Evolutionary conservation across 371 early-diverging fungal genomes (phyloP).

Genomic region (Mucor indicus): DNA sequence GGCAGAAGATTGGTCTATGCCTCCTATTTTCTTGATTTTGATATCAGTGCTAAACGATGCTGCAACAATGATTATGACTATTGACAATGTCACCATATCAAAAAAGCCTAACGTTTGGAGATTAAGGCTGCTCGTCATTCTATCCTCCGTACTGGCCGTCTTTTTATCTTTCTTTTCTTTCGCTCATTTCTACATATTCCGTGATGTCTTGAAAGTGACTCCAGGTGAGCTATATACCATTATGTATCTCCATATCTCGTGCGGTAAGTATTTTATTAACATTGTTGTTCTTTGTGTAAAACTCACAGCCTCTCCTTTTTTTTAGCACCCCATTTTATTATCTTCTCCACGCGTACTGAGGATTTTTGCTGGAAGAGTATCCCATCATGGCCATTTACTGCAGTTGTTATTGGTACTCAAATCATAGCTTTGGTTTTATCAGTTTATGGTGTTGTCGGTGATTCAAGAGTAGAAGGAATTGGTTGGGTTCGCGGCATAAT

Average conservation of each 20-base stretch:
- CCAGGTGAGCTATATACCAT: slow-evolving; percentile 58
- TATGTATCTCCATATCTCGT: slow-evolving; percentile 90
- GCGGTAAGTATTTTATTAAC: slow-evolving; percentile 39
- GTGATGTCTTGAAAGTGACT: slow-evolving; percentile 51
- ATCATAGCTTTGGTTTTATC: slow-evolving; percentile 87
- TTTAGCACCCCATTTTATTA: slow-evolving; percentile 89
- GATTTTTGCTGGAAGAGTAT: slow-evolving; percentile 84
- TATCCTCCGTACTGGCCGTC: slow-evolving; percentile 72
- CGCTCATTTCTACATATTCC: slow-evolving; percentile 75
- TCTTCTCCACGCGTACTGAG: slow-evolving; percentile 88
- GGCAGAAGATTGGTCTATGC: slow-evolving; percentile 77
- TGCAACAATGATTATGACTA: slow-evolving; percentile 86
- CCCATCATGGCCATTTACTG: slow-evolving; percentile 77
- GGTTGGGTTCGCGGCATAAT: slow-evolving; percentile 55
- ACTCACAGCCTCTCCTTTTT: slow-evolving; percentile 27
- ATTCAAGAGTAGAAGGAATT: slow-evolving; percentile 38
- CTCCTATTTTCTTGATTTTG: slow-evolving; percentile 75
- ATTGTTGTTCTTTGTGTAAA: slow-evolving; percentile 32
- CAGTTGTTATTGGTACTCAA: slow-evolving; percentile 86
- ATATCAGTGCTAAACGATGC: slow-evolving; percentile 87
- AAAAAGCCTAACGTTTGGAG: slow-evolving; percentile 84
- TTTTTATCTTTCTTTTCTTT: slow-evolving; percentile 77
- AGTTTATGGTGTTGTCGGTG: slow-evolving; percentile 61
- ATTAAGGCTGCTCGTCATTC: slow-evolving; percentile 73
- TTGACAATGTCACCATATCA: slow-evolving; percentile 86